Evolutionary conservation across 345 rosid genomes (phyloP), one percentile per base, ranked within the genome.

Genomic region (Acer yangbiense): DNA sequence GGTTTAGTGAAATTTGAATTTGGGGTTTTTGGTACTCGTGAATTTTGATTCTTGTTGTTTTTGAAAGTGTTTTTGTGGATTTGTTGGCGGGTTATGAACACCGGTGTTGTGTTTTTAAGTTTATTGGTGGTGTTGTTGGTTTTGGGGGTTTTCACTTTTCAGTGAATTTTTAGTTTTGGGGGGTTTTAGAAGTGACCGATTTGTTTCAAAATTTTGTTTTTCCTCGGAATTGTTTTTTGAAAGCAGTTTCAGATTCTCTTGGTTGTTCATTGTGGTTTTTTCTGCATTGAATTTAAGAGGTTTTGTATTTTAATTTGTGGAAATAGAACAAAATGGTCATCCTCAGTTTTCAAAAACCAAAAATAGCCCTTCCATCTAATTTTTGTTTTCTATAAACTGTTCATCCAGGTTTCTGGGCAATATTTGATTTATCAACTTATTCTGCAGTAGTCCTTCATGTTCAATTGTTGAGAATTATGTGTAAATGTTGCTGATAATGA

Each of bases 1-100:
- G 18, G 69, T 44, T 55, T 4, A 29, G 48, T 27, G 69, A 64
- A 8, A 64, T 64, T 74, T 74, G 77, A 64, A 46, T 63, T 64
- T 63, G 44, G 69, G 68, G 61, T 7, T 74, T 63, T 46, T 27
- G 10, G 46, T 23, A 9, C 23, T 17, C 11, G 18, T 74, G 43
- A 74, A 62, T 23, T 74, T 62, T 63, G 68, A 61, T 41, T 57
- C n/a, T 14, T 61, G 77, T 39, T 13, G 55, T 25, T n/a, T 73
- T 41, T 29, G 35, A 62, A 16, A 1, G 21, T 39, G 7, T 66
- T 6, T 48, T 66, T 73, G 76, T 48, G 77, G 64, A 61, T 81
- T 70, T 44, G n/a, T 44, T 7, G 64, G 71, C 21, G 73, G 60
- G 27, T 85, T 54, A 50, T 3, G 14, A 78, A 25, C 25, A 77